Evolutionary conservation across 768 basidiomycete species (phyloP).

Genomic region (Tubosaeta brunneosetosa): DNA sequence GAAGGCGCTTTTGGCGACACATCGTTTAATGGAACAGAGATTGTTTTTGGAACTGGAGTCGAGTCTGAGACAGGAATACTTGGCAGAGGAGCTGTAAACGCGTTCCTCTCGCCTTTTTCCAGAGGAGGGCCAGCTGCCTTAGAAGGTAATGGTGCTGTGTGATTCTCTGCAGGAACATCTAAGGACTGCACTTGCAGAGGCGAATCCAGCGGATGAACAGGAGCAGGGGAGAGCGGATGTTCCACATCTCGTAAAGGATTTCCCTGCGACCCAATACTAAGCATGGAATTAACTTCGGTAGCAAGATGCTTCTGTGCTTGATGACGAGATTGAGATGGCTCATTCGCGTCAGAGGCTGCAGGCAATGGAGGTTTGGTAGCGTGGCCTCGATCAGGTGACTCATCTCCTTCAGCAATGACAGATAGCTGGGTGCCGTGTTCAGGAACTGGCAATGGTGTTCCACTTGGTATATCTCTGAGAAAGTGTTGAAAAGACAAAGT

Average conservation of each 20-base stretch:
- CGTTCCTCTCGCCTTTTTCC: constrained; percentile 11
- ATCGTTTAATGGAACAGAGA: constrained; percentile 35
- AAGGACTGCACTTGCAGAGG: constrained; percentile 15
- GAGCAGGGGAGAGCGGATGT: constrained; percentile 19
- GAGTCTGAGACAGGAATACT: constrained; percentile 9
- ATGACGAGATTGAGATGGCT: neutral
- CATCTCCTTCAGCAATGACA: constrained; percentile 69
- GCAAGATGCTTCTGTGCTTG: neutral
- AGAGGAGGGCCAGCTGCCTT: constrained; percentile 1
- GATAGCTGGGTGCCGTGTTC: constrained; percentile 48
- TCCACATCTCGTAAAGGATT: constrained; percentile 14
- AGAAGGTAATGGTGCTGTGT: constrained; percentile 20
- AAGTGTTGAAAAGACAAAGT: neutral
- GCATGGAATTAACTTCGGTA: neutral
- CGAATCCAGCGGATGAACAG: constrained; percentile 38
- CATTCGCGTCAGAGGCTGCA: neutral
- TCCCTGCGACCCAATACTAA: constrained; percentile 1
- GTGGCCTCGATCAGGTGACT: constrained; percentile 41
- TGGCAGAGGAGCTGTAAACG: constrained; percentile 23
- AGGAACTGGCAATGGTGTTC: constrained; percentile 19
- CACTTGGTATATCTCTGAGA: neutral
- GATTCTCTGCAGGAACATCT: constrained; percentile 4
- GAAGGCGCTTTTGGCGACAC: constrained; percentile 22
- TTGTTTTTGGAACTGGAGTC: constrained; percentile 10
- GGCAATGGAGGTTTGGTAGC: constrained; percentile 1